A percentile compares a stretch with the other conserved stretches of the same genome.
These are phyloP conservation scores for Rhynchospora breviuscula DNA, from an alignment of 176 grass and related monocot species.

Conservation along the genomic window DNA sequence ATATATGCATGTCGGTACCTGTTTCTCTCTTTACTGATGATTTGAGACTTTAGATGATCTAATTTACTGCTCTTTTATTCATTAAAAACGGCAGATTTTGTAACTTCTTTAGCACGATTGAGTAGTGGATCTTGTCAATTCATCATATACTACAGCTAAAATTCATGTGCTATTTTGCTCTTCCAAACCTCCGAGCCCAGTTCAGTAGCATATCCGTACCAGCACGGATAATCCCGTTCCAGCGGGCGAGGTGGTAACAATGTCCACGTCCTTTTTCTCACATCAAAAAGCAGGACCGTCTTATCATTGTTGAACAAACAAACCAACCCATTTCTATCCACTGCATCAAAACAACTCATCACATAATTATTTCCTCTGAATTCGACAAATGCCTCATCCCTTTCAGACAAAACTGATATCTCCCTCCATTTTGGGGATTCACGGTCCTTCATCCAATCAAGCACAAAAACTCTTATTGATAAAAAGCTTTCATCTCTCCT, in stretches of 20 bases:
- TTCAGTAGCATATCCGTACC: constrained; percentile 13
- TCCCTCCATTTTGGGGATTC: constrained; percentile 3
- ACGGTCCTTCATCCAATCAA: neutral
- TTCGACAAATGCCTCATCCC: neutral
- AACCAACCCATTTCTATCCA: constrained; percentile 14
- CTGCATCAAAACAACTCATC: constrained; percentile 7
- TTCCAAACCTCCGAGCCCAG: constrained; percentile 20
- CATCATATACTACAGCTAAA: too few relatives aligned
- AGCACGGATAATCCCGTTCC: neutral
- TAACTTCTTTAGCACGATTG: too few relatives aligned
- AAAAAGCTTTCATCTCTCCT: neutral
- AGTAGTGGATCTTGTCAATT: too few relatives aligned
- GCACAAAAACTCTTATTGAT: constrained; percentile 15
- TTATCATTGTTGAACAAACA: constrained; percentile 10
- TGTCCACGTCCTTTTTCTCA: constrained; percentile 3
- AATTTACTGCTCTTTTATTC: too few relatives aligned
- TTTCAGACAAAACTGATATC: constrained; percentile 6
- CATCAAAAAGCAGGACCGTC: constrained; percentile 19
- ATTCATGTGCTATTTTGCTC: neutral
- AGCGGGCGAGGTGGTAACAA: neutral
- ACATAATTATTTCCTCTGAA: neutral
- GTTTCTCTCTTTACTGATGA: too few relatives aligned
- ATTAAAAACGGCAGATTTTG: too few relatives aligned
- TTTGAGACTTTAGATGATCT: too few relatives aligned
- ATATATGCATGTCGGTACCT: too few relatives aligned